Base-by-base conservation (phyloP, 1,284 basidiomycete genomes). In the Porogramme epimiltina region DNA sequence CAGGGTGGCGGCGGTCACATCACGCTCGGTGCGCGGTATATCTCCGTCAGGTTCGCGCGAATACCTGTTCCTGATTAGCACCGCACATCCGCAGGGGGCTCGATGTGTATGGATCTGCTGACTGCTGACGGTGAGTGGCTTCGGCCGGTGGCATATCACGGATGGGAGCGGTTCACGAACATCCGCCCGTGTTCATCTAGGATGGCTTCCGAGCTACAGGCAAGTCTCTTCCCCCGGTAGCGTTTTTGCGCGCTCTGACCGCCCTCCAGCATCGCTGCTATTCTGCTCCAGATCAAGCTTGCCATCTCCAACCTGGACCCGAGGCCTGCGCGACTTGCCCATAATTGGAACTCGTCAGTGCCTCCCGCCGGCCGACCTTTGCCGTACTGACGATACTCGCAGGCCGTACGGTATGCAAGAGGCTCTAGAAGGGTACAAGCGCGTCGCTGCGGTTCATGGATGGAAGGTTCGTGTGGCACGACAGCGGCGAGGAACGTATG, bases 181-280 rank as follows among this genome's bases (percentile, higher is more conserved):
- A 34, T 22, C n/a, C 24, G 28, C 8, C 15, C 28, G 28, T 8
- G 28, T n/a, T 42, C 26, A 8, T 20, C 13, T 43, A 67, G 80
- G 83, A 6, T 86, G 84, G 84, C 76, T 85, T 37, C 84, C 82
- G 0, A 84, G 81, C 55, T 85, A 86, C 56, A 81, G 75, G 80
- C 79, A 54, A 3, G 65, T 24, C 16, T 4, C 5, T 22, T 15
- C 37, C 13, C 24, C n/a, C 11, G 11, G 4, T 28, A 15, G 5
- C 18, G 20, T 1, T 37, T 18, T 11, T 25, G 8, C 22, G 34
- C 16, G 48, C 34, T 36, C 31, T 60, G n/a, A 51, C 52, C 24
- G 24, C 8, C 15, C 26, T 31, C 3, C 56, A 85, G 82, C 56
- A 82, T 85, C 25, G 71, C 83, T 24, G 79, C 83, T 0, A 73